Conservation (phyloP, 768 basidiomycete genomes). For the Lentinula sp. region DNA sequence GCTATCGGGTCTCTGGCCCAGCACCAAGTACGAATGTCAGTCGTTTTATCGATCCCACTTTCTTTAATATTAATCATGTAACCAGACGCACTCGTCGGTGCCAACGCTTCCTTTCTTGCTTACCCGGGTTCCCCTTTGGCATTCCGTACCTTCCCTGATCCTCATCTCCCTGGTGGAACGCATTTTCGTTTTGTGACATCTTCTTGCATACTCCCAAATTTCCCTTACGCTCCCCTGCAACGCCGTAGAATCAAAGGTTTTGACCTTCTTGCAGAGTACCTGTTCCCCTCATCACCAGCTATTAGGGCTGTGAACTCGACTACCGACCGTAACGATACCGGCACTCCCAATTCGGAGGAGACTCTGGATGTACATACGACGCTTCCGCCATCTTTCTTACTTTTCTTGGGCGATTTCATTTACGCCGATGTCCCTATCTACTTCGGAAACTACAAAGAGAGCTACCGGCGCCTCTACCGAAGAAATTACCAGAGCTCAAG, state of each 20-base stretch:
- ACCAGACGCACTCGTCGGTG: conserved; percentile 35
- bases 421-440: conserved; percentile 69
- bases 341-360: neutral
- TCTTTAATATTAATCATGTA: conserved; percentile 3
- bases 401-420: conserved; percentile 73
- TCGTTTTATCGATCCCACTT: conserved; percentile 7
- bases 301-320: neutral
- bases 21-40: conserved; percentile 66
- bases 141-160: conserved; percentile 75
- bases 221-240: conserved; percentile 59
- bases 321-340: neutral
- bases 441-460: conserved; percentile 49
- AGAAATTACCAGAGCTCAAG: conserved; percentile 60
- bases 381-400: conserved; percentile 48
- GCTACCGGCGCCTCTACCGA: conserved; percentile 62
- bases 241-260: conserved; percentile 55
- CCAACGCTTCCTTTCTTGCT: conserved; percentile 40
- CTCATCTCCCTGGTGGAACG: conserved; percentile 42
- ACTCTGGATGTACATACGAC: neutral
- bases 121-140: conserved; percentile 44
- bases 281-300: conserved; percentile 23
- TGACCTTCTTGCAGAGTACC: conserved; percentile 54
- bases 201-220: conserved; percentile 66
- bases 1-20: conserved; percentile 60
- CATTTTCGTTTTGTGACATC: conserved; percentile 67